Conservation (phyloP, 371 early-diverging fungal genomes). For the Syncephalis fuscata region DNA sequence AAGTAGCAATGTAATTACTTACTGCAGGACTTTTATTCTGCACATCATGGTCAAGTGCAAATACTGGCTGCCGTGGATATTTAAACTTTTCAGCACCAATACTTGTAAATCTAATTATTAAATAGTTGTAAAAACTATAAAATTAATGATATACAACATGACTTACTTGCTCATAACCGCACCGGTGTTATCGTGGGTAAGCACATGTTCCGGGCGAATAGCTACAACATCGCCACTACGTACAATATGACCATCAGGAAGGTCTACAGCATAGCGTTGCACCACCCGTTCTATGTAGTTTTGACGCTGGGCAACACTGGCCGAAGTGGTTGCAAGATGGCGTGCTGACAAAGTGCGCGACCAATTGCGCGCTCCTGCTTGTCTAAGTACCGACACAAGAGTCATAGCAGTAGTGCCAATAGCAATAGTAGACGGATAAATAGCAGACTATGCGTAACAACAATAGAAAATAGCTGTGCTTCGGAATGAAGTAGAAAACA, state of each 20-base stretch:
- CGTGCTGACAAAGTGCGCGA: no score
- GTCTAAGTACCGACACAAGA: no score
- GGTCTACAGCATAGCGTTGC: conserved; percentile 68
- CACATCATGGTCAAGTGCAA: conserved; percentile 92
- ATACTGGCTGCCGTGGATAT: conserved; percentile 73
- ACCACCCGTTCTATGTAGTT: conserved; percentile 86
- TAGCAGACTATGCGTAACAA: no score
- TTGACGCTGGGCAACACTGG: conserved; percentile 16
- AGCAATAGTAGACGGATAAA: no score
- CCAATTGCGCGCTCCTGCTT: no score
- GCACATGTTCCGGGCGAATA: conserved; percentile 75
- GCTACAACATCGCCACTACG: conserved; percentile 82
- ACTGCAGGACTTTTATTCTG: conserved; percentile 80
- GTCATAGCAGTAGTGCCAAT: no score
- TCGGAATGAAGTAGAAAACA: no score
- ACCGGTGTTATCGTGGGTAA: conserved; percentile 95
- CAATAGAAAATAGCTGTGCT: no score
- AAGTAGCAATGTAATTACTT: background rate
- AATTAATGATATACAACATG: background rate
- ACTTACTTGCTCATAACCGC: conserved; percentile 79
- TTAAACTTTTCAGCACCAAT: conserved; percentile 72
- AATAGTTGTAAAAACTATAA: background rate
- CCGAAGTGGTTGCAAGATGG: no score
- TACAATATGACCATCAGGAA: conserved; percentile 44
- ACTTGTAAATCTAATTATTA: conserved; percentile 73